phyloP scores from a whole-genome alignment of 2,329 filamentous ascomycete genomes.

The Phialemonium atrogriseum region DNA sequence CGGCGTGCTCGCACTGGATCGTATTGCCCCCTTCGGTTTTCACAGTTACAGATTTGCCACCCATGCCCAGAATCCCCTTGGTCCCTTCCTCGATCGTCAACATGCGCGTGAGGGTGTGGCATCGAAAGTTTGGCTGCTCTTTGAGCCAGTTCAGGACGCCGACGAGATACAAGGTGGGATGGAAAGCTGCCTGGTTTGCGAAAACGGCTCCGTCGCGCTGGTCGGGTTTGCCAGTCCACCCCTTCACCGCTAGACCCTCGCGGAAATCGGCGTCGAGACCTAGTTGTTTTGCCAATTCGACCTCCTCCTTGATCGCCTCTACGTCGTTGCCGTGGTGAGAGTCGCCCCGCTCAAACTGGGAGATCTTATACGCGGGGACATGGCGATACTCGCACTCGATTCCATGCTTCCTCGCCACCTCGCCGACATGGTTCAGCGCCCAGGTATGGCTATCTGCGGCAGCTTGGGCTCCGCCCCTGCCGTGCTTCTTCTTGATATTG shows the following conservation, averaged over 20 bases:
- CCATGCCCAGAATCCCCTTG: slow-evolving; percentile 32
- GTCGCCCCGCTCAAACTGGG: slow-evolving; percentile 34
- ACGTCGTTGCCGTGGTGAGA: slow-evolving; percentile 36
- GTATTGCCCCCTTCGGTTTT: slow-evolving; percentile 35
- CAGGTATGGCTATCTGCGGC: slow-evolving; percentile 47
- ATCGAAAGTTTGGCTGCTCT: slow-evolving; percentile 42
- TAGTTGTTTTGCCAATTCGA: slow-evolving; percentile 30
- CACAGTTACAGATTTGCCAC: slow-evolving; percentile 35
- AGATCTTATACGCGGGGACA: slow-evolving; percentile 40
- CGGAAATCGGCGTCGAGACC: slow-evolving; percentile 33
- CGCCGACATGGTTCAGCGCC: slow-evolving; percentile 41
- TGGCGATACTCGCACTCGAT: slow-evolving; percentile 49
- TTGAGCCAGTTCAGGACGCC: slow-evolving; percentile 43
- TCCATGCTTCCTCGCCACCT: slow-evolving; percentile 36
- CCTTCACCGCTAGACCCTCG: slow-evolving; percentile 36
- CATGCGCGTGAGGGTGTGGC: slow-evolving; percentile 42
- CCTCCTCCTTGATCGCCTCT: slow-evolving; percentile 34
- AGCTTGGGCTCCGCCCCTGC: slow-evolving; percentile 34
- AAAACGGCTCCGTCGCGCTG: slow-evolving; percentile 42
- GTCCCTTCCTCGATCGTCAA: slow-evolving; percentile 38
- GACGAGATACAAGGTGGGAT: slow-evolving; percentile 46
- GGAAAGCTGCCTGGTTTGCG: slow-evolving; percentile 42
- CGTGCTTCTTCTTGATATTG: slow-evolving; percentile 43
- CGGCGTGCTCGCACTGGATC: slow-evolving; percentile 36
- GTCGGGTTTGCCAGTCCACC: slow-evolving; percentile 41